Percentiles rank a stretch among this genome's conserved stretches.
Evolutionary conservation across 2,329 filamentous ascomycete genomes (phyloP).

Genomic region (Pseudogymnoascus sp.): DNA sequence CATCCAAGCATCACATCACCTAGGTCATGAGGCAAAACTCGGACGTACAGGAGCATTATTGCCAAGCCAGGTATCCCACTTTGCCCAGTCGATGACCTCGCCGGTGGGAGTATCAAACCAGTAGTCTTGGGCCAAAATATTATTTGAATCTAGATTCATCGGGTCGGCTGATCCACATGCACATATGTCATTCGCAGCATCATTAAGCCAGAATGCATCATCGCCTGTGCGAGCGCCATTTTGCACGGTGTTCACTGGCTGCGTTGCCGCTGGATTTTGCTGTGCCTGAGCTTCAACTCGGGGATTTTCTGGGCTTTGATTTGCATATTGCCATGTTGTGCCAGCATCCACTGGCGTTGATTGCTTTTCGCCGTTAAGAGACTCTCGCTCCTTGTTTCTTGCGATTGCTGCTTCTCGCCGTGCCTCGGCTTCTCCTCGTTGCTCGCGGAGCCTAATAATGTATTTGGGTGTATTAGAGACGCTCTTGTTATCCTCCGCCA

Average conservation of each 20-base stretch:
- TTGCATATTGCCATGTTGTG: neutral
- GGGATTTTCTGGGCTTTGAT: neutral
- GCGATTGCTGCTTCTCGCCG: slow-evolving; percentile 9
- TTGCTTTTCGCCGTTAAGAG: neutral
- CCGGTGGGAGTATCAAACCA: slow-evolving; percentile 13
- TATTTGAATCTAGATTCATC: slow-evolving; percentile 20
- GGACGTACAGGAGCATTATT: slow-evolving; percentile 10
- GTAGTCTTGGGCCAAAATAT: slow-evolving; percentile 20
- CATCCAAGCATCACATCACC: neutral
- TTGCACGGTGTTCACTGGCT: slow-evolving; percentile 7
- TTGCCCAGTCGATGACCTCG: slow-evolving; percentile 21
- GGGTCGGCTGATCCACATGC: slow-evolving; percentile 10
- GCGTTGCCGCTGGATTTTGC: slow-evolving; percentile 1
- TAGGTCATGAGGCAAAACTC: slow-evolving; percentile 3
- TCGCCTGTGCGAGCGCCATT: slow-evolving; percentile 10
- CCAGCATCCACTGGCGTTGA: neutral
- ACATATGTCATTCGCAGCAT: slow-evolving; percentile 12
- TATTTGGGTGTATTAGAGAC: slow-evolving; percentile 14
- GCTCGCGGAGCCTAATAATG: slow-evolving; percentile 20
- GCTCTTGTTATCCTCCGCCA: slow-evolving; percentile 11
- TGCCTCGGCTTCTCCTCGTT: slow-evolving; percentile 18
- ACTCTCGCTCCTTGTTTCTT: neutral
- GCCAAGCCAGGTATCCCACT: slow-evolving; percentile 25
- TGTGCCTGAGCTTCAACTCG: slow-evolving; percentile 8
- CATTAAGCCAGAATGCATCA: slow-evolving; percentile 18